These are phyloP conservation scores for Lactifluus rugatus DNA, from an alignment of 768 basidiomycete genomes.

Conservation along the genomic window DNA sequence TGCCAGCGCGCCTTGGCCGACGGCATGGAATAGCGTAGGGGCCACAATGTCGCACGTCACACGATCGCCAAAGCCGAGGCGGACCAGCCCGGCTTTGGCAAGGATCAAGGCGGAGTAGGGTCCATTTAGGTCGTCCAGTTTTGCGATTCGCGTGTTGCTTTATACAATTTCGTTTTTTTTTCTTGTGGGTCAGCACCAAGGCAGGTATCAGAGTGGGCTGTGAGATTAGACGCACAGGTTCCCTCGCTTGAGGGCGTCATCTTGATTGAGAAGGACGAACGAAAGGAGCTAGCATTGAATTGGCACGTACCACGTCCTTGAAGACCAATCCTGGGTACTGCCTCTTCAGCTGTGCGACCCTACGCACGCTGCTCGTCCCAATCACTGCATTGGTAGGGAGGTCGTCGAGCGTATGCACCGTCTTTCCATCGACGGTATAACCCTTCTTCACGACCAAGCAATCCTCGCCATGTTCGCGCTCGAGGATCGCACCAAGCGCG, in stretches of 20 bases:
- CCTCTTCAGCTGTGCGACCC: conserved; percentile 83
- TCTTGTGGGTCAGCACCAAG: background rate
- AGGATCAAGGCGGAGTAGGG: conserved; percentile 85
- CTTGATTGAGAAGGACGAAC: background rate
- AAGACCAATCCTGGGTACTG: conserved; percentile 70
- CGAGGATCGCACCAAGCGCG: conserved; percentile 72
- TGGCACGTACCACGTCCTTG: conserved; percentile 73
- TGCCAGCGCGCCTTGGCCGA: conserved; percentile 88
- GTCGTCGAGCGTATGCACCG: conserved; percentile 67
- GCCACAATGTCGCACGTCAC: conserved; percentile 65
- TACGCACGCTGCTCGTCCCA: conserved; percentile 90
- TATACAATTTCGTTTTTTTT: background rate
- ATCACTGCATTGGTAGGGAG: conserved; percentile 82
- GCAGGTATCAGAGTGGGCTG: background rate
- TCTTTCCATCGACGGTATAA: conserved; percentile 21
- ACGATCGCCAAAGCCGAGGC: conserved; percentile 64
- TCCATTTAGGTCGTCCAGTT: conserved; percentile 76
- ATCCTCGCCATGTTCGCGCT: conserved; percentile 85
- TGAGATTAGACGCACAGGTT: conserved; percentile 57
- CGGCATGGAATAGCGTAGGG: conserved; percentile 76
- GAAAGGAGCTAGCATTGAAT: background rate
- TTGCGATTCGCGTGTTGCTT: conserved; percentile 83
- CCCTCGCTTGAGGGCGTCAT: conserved; percentile 46
- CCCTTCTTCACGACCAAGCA: conserved; percentile 80
- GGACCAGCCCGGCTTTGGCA: conserved; percentile 85